These are phyloP conservation scores for Lycium barbarum DNA, from an alignment of 257 asterid genomes.

Conservation along the genomic window DNA sequence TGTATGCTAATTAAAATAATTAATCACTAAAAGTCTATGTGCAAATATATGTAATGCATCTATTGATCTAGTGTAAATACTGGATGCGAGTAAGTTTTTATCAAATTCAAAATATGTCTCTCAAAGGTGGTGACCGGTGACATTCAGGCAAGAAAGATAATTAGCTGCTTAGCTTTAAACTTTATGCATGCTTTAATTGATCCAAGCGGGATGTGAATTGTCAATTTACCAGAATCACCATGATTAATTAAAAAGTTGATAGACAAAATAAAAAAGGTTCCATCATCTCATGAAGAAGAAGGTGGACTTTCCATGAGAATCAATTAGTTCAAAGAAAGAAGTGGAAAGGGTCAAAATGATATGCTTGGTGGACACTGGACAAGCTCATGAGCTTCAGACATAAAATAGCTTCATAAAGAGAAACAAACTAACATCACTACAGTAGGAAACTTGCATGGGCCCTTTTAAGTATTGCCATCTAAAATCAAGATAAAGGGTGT, in stretches of 20 bases:
- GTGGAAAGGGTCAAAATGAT: not conserved
- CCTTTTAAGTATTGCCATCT: too few relatives aligned
- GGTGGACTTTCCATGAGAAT: not conserved
- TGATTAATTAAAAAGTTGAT: not conserved
- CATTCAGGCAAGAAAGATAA: not conserved
- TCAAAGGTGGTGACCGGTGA: not conserved
- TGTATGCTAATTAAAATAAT: too few relatives aligned
- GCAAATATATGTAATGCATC: too few relatives aligned
- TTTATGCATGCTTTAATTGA: constrained; percentile 22
- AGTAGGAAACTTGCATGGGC: constrained; percentile 9
- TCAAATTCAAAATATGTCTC: too few relatives aligned
- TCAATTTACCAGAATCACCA: constrained; percentile 17
- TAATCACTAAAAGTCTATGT: too few relatives aligned
- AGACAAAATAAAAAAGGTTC: not conserved
- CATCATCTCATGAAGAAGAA: not conserved
- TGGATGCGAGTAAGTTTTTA: too few relatives aligned
- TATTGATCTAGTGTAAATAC: too few relatives aligned
- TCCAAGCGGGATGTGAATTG: constrained; percentile 3
- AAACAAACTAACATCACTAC: constrained; percentile 40
- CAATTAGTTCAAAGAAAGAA: not conserved
- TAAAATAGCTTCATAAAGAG: constrained; percentile 40
- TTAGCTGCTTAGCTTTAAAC: not conserved
- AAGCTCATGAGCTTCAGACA: constrained; percentile 41
- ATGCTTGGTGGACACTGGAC: constrained; percentile 35
- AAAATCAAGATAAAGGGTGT: too few relatives aligned